These are phyloP conservation scores for Fusarium nodosum DNA, from an alignment of 2,329 filamentous ascomycete species.

Conservation along the genomic window DNA sequence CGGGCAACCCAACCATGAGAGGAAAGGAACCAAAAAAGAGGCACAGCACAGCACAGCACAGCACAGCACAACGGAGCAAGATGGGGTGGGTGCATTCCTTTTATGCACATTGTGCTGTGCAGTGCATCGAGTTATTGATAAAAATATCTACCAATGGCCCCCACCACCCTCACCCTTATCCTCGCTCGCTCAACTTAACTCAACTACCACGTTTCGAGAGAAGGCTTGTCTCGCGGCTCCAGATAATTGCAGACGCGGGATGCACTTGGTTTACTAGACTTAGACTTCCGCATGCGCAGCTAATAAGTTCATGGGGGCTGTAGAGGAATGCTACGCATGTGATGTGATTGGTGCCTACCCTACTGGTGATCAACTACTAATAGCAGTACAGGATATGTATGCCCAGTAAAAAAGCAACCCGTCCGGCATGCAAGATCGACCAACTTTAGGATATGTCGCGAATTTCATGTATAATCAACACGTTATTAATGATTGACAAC, in stretches of 20 bases:
- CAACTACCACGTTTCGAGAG: conserved; percentile 31
- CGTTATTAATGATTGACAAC: background rate
- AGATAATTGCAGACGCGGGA: conserved; percentile 32
- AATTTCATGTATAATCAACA: conserved; percentile 8
- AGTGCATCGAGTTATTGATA: conserved; percentile 40
- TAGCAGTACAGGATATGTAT: background rate
- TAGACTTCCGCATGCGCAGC: conserved; percentile 29
- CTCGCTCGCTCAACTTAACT: conserved; percentile 6
- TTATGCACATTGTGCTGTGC: conserved; percentile 2
- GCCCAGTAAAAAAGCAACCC: conserved; percentile 17
- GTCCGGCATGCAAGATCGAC: background rate
- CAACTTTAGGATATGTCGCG: conserved; percentile 13
- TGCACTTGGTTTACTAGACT: background rate
- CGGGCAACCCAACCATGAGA: conserved; percentile 11
- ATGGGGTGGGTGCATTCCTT: conserved; percentile 2
- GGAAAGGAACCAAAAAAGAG: background rate
- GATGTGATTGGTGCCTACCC: conserved; percentile 9
- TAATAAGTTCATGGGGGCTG: conserved; percentile 25
- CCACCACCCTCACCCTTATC: conserved; percentile 19
- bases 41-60: conserved; percentile 16
- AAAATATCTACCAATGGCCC: conserved; percentile 44
- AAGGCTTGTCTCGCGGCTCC: conserved; percentile 31
- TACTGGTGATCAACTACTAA: background rate
- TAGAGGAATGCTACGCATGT: conserved; percentile 43
- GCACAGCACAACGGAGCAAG: conserved; percentile 5